A percentile compares a stretch with the other conserved stretches of the same genome.
phyloP scores from a whole-genome alignment of 176 grass and related monocot genomes.

The Ensete glaucum region DNA sequence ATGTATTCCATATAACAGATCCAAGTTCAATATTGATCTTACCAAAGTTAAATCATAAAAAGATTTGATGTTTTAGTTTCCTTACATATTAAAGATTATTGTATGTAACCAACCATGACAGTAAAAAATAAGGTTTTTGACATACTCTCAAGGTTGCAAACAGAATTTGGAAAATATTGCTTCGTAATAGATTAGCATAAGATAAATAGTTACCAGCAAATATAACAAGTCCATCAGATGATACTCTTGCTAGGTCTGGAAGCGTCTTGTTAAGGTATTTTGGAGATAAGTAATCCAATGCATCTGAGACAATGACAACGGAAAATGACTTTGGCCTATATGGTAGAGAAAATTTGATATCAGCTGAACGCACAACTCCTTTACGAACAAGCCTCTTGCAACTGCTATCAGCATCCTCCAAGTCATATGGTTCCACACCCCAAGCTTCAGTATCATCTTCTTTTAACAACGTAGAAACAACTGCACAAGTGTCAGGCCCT shows the following conservation, averaged over 20 bases:
- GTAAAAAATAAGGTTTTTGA: not conserved
- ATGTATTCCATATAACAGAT: not conserved
- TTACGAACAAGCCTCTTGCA: constrained; percentile 96
- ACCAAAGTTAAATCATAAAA: not conserved
- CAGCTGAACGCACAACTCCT: constrained; percentile 73
- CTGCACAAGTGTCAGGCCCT: constrained; percentile 71
- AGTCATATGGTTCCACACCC: constrained; percentile 93
- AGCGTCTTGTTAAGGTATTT: constrained; percentile 95
- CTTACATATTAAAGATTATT: too few species aligned
- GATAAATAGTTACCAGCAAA: constrained; percentile 56
- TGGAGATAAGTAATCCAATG: constrained; percentile 84
- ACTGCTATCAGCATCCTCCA: constrained; percentile 73
- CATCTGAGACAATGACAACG: constrained; percentile 86
- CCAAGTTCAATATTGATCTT: too few species aligned
- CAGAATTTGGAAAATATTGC: not conserved
- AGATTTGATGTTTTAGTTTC: not conserved
- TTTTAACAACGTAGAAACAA: constrained; percentile 80
- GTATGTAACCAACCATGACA: not conserved
- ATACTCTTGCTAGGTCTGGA: constrained; percentile 82
- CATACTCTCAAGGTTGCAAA: not conserved
- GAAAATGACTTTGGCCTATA: constrained; percentile 86
- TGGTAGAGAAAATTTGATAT: constrained; percentile 87
- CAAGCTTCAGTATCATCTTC: constrained; percentile 62
- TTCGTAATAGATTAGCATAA: not conserved
- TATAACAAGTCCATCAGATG: constrained; percentile 71